A percentile compares a stretch with the other conserved stretches of the same genome.
Conservation (phyloP, 495 filamentous ascomycete genomes). For the Hyaloscypha finlandica region DNA sequence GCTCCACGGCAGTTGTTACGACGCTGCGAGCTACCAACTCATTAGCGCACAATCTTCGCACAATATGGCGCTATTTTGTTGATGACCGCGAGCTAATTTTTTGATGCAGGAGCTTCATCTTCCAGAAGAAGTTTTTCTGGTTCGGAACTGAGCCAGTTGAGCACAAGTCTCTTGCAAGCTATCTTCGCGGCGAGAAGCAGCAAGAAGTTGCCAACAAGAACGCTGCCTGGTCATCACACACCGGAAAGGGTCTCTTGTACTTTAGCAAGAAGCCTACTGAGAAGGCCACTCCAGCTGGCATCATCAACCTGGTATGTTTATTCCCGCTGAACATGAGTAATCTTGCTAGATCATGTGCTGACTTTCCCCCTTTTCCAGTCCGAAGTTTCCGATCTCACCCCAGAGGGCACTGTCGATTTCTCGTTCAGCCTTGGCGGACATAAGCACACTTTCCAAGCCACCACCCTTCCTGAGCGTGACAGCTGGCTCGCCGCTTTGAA, state of each 20-base stretch:
- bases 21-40: neutral
- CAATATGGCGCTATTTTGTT: neutral
- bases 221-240: constrained; percentile 86
- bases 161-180: constrained; percentile 69
- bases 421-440: constrained; percentile 78
- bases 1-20: neutral
- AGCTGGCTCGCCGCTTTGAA: constrained; percentile 83
- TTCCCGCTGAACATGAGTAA: neutral
- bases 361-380: constrained; percentile 43
- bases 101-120: constrained; percentile 56
- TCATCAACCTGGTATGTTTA: constrained; percentile 77
- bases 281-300: constrained; percentile 76
- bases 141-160: constrained; percentile 82
- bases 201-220: constrained; percentile 72
- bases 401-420: constrained; percentile 78
- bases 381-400: constrained; percentile 77
- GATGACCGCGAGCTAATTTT: neutral
- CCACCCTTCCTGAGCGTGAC: constrained; percentile 74
- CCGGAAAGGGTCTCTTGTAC: constrained; percentile 94
- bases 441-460: constrained; percentile 88
- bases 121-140: constrained; percentile 87
- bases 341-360: neutral
- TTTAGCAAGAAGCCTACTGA: constrained; percentile 79
- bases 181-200: constrained; percentile 80
- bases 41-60: neutral